Percentiles rank a stretch among this genome's conserved stretches.
phyloP scores from a whole-genome alignment of 305 asterid genomes.

The Fraxinus latifolia region DNA sequence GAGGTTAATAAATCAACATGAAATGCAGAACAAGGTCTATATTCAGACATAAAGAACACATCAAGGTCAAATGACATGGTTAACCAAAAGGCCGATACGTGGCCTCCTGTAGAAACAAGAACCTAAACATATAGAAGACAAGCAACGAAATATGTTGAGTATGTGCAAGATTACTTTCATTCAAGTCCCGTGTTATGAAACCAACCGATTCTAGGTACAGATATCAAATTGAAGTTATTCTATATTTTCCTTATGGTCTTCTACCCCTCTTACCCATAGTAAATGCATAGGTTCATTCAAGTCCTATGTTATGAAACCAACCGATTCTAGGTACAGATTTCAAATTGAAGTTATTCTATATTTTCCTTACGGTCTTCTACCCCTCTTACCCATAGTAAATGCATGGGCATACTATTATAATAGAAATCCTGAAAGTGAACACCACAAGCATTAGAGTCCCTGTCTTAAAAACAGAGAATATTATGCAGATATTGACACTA shows the following conservation, averaged over 20 bases:
- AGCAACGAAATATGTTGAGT: background rate
- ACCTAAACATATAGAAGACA: background rate
- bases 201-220: background rate
- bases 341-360: background rate
- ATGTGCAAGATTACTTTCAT: background rate
- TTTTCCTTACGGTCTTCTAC: background rate
- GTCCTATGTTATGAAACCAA: background rate
- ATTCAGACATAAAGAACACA: background rate
- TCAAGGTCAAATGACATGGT: background rate
- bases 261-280: background rate
- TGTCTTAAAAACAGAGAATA: constrained; percentile 15
- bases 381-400: background rate
- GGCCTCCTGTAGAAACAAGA: background rate
- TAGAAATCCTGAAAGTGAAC: background rate
- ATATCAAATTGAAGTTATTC: background rate
- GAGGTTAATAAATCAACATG: background rate
- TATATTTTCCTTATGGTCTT: background rate
- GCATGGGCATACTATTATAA: background rate
- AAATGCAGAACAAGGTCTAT: background rate
- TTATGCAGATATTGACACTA: background rate
- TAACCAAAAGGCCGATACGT: background rate
- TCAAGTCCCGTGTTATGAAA: background rate
- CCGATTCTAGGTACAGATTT: background rate
- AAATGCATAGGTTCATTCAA: background rate
- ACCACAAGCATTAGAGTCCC: background rate